phyloP scores from a whole-genome alignment of 805 yeast species.

The Kodamaea restingae region DNA sequence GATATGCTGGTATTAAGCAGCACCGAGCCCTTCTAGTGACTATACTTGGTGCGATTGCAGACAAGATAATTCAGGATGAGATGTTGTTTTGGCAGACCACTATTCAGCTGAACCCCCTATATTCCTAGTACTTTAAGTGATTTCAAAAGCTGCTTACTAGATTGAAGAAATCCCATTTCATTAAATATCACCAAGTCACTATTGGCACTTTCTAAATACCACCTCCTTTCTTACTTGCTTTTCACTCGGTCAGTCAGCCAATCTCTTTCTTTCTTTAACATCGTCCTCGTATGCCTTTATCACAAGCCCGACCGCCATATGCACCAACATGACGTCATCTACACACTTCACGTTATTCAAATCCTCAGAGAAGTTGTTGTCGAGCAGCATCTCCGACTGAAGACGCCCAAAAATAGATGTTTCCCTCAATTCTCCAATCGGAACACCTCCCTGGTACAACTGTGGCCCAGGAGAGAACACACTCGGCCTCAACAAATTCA shows the following conservation, averaged over 20 bases:
- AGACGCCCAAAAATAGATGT: slow-evolving; percentile 1
- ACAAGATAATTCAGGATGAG: no score
- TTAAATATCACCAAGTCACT: no score
- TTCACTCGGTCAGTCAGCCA: neutral
- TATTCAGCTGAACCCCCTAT: no score
- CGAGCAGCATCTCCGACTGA: slow-evolving; percentile 5
- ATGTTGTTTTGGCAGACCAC: no score
- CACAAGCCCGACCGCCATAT: slow-evolving; percentile 7
- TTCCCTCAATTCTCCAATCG: slow-evolving; percentile 9
- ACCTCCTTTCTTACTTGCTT: neutral
- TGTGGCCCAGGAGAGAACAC: neutral
- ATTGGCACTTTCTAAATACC: no score
- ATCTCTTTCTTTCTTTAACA: slow-evolving; percentile 6
- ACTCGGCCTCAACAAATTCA: neutral
- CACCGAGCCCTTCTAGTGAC: no score
- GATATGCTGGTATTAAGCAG: no score
- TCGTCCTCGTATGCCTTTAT: slow-evolving; percentile 9
- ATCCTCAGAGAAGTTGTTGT: neutral
- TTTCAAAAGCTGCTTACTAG: no score
- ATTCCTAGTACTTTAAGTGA: no score
- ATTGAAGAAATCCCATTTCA: no score
- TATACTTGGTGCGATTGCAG: no score
- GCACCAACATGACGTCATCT: slow-evolving; percentile 5
- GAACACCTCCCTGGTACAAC: slow-evolving; percentile 4
- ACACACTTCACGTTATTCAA: slow-evolving; percentile 5